These are phyloP conservation scores for Cyphellophora attinorum DNA, from an alignment of 2,329 filamentous ascomycete genomes.

Conservation along the genomic window DNA sequence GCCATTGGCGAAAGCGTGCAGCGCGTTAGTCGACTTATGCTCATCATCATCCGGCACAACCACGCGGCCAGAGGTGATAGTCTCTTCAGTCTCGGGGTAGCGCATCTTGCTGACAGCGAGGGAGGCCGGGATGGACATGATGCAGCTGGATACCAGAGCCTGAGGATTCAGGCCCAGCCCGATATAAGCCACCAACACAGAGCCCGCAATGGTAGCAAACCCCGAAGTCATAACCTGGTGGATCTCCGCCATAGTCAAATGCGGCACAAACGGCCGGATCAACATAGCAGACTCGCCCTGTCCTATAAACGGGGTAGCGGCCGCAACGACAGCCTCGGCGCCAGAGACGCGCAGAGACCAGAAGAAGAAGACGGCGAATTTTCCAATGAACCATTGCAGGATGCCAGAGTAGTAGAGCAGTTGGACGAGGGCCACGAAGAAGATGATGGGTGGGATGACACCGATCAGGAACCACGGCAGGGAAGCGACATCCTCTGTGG, in stretches of 20 bases:
- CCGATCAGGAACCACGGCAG: conserved; percentile 61
- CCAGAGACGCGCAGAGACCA: conserved; percentile 80
- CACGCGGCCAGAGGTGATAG: conserved; percentile 70
- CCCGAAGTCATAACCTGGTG: conserved; percentile 91
- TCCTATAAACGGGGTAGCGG: conserved; percentile 86
- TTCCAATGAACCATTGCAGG: conserved; percentile 80
- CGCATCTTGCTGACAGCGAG: conserved; percentile 82
- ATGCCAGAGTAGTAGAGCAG: conserved; percentile 72
- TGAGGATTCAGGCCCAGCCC: conserved; percentile 72
- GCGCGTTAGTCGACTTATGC: conserved; percentile 63
- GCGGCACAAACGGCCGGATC: conserved; percentile 74
- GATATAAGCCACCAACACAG: conserved; percentile 79
- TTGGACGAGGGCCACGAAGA: conserved; percentile 89
- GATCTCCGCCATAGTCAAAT: conserved; percentile 77
- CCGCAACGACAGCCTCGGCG: conserved; percentile 85
- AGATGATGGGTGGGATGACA: conserved; percentile 87
- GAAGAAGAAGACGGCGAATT: conserved; percentile 86
- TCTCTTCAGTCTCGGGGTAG: conserved; percentile 80
- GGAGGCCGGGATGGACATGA: conserved; percentile 91
- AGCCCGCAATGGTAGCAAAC: conserved; percentile 86
- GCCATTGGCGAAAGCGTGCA: conserved; percentile 78
- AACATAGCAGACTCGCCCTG: conserved; percentile 92
- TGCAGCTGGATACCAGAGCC: conserved; percentile 79
- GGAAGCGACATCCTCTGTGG: conserved; percentile 34
- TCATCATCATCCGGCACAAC: conserved; percentile 73